Evolutionary conservation across 805 yeast species (phyloP).

Genomic region (Lipomyces mesembrius): DNA sequence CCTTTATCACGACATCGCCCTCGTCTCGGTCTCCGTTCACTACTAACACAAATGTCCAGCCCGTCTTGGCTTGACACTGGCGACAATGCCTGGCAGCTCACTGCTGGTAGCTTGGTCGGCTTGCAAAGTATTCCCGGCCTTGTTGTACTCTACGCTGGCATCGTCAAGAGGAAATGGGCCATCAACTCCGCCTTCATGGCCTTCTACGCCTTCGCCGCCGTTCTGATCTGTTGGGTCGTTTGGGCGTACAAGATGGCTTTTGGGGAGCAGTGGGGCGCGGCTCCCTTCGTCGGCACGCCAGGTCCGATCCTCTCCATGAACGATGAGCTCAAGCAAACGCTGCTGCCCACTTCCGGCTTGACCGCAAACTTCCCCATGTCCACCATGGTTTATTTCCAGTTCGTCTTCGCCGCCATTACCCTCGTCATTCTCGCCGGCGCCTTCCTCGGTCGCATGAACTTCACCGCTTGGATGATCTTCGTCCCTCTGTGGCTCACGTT

Average conservation of each 20-base stretch:
- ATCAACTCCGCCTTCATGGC: constrained; percentile 15
- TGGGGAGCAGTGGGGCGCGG: constrained; percentile 7
- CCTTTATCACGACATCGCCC: too few relatives aligned
- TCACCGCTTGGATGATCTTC: constrained; percentile 12
- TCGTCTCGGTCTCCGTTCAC: too few relatives aligned
- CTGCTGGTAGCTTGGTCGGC: constrained; percentile 9
- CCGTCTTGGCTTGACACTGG: constrained; percentile 12
- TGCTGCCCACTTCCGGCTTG: constrained; percentile 1
- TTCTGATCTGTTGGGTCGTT: constrained; percentile 7
- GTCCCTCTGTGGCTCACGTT: constrained; percentile 11
- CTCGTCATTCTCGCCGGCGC: constrained; percentile 7
- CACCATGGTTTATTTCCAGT: constrained; percentile 11
- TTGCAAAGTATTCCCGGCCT: constrained; percentile 11
- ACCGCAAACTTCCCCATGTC: constrained; percentile 7
- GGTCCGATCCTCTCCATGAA: constrained; percentile 6
- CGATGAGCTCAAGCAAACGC: constrained; percentile 7
- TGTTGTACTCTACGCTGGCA: constrained; percentile 10
- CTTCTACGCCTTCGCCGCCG: constrained; percentile 14
- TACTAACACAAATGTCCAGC: not conserved
- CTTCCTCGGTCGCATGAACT: constrained; percentile 15
- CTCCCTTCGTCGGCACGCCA: constrained; percentile 7
- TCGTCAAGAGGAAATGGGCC: constrained; percentile 13
- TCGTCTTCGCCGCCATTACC: constrained; percentile 13
- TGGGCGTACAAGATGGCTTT: constrained; percentile 8
- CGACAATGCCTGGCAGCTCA: constrained; percentile 15